Base-by-base conservation (phyloP, 805 yeast species). In the Kluyveromyces lactis region DNA sequence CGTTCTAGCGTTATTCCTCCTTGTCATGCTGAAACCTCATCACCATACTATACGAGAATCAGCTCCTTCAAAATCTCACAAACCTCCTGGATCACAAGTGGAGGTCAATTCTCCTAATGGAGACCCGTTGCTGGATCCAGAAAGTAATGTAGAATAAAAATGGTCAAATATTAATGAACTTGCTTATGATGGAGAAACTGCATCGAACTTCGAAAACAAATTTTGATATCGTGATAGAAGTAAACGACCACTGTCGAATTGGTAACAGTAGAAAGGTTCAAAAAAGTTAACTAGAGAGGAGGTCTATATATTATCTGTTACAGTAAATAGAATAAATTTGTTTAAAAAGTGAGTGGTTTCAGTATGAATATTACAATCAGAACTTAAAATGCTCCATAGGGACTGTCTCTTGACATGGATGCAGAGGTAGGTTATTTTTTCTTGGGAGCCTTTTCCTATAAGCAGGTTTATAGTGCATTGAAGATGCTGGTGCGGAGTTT, bases 11-110 rank as follows among this genome's bases (percentile, higher is more conserved):
- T 64, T 86, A 39, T 65, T 87, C 33, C 72, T 87, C 47, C 56
- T 86, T 12, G 75, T 89, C 3, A 62, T 87, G 47, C 70, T 85
- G 43, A 82, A 79, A 51, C 89, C 89, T 0, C 64, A 55, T 44
- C 87, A 86, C 0, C 63, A 55, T 43, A 39, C 41, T 30, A 39
- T 42, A 5, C 3, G 11, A 13, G 18, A 34, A 26, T 26, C 27
- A n/a, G 18, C 15, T 15, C 30, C 18, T 8, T 5, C 3, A 10
- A 17, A 12, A 15, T 12, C 16, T 13, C 9, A 32, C 12, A 23
- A 17, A 5, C 18, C 35, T 15, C 15, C 8, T 32, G 15, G 16
- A 5, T 11, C 30, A 6, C 7, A 15, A 5, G n/a, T 27, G 7
- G 7, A 27, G 7, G 30, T 27, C 5, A 11, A 12, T n/a, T 7